These are phyloP conservation scores for Malus hybrid DNA, from an alignment of 331 rosid genomes.

Conservation along the genomic window DNA sequence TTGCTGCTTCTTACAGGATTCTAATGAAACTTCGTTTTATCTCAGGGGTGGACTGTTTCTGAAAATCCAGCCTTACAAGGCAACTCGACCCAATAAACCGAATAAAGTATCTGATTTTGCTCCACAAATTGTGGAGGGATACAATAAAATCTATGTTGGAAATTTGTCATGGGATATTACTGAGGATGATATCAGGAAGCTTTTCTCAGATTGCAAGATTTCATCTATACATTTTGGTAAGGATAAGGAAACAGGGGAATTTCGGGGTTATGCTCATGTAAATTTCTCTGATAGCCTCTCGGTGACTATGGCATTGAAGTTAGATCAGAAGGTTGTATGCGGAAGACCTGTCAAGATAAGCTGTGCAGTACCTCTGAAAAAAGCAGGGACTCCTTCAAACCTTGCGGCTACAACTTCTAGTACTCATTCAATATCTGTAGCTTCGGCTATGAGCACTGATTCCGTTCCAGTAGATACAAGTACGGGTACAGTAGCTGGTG, in stretches of 20 bases:
- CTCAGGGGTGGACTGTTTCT: conserved; percentile 89
- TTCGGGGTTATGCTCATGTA: conserved; percentile 74
- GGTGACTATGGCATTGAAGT: conserved; percentile 48
- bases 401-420: conserved; percentile 3
- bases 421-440: background rate
- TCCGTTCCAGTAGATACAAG: background rate
- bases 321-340: conserved; percentile 56
- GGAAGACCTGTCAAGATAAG: conserved; percentile 72
- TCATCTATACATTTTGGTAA: conserved; percentile 54
- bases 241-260: conserved; percentile 85
- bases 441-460: background rate
- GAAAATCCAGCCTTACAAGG: conserved; percentile 62
- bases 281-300: conserved; percentile 63
- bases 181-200: conserved; percentile 62
- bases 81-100: conserved; percentile 34
- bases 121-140: conserved; percentile 69
- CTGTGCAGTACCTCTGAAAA: conserved; percentile 77
- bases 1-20: conserved; percentile 7
- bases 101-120: conserved; percentile 49
- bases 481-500: background rate
- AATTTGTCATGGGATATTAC: conserved; percentile 83
- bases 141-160: conserved; percentile 79
- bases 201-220: conserved; percentile 54
- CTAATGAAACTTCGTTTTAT: conserved; percentile 15
- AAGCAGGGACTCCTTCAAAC: conserved; percentile 17